Evolutionary conservation across 148 eudicot species (phyloP).

Genomic region (Spergularia bocconei): DNA sequence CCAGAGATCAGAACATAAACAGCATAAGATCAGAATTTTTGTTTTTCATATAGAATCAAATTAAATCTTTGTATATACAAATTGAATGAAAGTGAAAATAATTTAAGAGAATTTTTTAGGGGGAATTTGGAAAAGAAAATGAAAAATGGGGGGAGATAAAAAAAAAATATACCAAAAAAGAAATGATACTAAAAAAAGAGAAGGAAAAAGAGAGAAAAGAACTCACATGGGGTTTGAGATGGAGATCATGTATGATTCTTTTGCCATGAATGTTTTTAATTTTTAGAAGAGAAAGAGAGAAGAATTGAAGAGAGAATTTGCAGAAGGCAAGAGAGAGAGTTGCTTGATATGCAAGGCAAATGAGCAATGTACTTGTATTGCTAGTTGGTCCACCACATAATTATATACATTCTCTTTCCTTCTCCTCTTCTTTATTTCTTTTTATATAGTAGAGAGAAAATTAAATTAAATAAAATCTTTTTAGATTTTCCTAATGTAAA

Average conservation of each 20-base stretch:
- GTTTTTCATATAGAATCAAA: constrained; percentile 21
- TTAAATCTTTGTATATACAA: constrained; percentile 4
- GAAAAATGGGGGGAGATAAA: constrained; percentile 2
- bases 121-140: background rate
- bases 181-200: background rate
- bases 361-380: constrained; percentile 31
- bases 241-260: constrained; percentile 54
- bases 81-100: constrained; percentile 5
- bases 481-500: too few species aligned
- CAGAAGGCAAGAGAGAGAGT: constrained; percentile 27
- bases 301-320: constrained; percentile 29
- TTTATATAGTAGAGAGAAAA: background rate
- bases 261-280: constrained; percentile 43
- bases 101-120: too few species aligned
- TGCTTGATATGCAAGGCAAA: constrained; percentile 96
- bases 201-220: constrained; percentile 25
- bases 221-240: constrained; percentile 71
- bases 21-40: constrained; percentile 23
- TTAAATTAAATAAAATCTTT: background rate
- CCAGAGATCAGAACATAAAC: background rate
- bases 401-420: background rate
- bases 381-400: constrained; percentile 28
- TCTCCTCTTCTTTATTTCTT: background rate
- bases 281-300: constrained; percentile 6
- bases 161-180: constrained; percentile 21